Evolutionary conservation across 306 rosid species (phyloP).

Genomic region (Cicer bijugum): DNA sequence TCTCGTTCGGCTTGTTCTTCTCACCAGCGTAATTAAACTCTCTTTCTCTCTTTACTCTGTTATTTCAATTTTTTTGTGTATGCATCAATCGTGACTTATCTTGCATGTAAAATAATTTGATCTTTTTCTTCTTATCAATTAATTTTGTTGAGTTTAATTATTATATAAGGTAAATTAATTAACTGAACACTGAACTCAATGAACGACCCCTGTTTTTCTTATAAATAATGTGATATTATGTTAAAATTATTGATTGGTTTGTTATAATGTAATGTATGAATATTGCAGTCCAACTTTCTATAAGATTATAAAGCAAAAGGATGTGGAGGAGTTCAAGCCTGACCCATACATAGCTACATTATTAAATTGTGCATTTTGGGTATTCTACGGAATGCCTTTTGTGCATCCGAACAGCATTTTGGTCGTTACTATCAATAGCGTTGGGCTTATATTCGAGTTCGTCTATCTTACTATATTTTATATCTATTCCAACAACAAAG

Average conservation of each 20-base stretch:
- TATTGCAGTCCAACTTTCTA: constrained; percentile 69
- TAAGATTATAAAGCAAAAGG: constrained; percentile 56
- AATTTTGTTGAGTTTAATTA: too few relatives aligned
- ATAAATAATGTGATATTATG: background rate
- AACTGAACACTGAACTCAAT: too few relatives aligned
- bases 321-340: constrained; percentile 69
- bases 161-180: too few relatives aligned
- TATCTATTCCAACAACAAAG: constrained; percentile 45
- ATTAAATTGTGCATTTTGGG: constrained; percentile 75
- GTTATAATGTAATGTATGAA: background rate
- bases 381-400: constrained; percentile 75
- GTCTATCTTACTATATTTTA: constrained; percentile 59
- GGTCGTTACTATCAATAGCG: constrained; percentile 61
- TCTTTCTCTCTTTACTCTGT: background rate
- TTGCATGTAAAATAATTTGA: background rate
- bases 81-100: background rate
- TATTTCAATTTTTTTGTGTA: background rate
- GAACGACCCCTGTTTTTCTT: too few relatives aligned
- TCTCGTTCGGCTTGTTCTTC: constrained; percentile 71
- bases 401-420: constrained; percentile 70
- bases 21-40: constrained; percentile 70
- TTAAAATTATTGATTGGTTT: background rate
- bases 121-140: too few relatives aligned
- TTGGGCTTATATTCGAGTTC: constrained; percentile 64
- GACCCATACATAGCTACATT: constrained; percentile 67